Conservation (phyloP, 306 rosid genomes). For the Prunus davidiana region DNA sequence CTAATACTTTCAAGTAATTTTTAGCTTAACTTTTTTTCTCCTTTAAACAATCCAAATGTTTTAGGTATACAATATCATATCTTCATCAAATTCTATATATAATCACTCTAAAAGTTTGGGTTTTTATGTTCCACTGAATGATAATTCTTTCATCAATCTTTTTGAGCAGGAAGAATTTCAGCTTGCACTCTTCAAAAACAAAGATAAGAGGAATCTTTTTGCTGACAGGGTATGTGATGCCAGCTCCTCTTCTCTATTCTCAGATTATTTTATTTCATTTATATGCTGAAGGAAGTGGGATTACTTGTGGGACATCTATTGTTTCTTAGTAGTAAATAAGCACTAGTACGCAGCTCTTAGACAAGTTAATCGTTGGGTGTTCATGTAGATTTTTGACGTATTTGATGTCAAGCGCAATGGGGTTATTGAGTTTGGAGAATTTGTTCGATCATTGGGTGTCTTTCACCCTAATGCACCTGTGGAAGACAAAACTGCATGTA, state of each 20-base stretch:
- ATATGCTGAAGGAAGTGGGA: neutral
- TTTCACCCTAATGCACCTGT: constrained; percentile 72
- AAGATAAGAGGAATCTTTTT: constrained; percentile 60
- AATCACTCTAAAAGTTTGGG: neutral
- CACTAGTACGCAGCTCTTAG: neutral
- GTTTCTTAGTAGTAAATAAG: neutral
- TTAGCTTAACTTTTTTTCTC: neutral
- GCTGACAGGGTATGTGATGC: constrained; percentile 70
- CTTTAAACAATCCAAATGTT: neutral
- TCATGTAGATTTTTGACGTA: constrained; percentile 64
- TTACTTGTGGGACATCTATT: neutral
- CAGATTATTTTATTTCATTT: neutral
- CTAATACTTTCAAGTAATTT: neutral
- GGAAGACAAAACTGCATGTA: constrained; percentile 73
- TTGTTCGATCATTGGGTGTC: constrained; percentile 73
- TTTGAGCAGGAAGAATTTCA: constrained; percentile 83
- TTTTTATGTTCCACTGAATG: neutral
- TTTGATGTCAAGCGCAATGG: constrained; percentile 80
- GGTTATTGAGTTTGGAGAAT: constrained; percentile 82
- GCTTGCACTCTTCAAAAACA: constrained; percentile 77
- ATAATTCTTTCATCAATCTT: neutral
- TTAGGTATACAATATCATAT: too few relatives aligned
- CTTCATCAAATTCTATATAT: neutral
- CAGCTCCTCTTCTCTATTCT: neutral
- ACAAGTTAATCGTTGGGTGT: constrained; percentile 16